A percentile compares a stretch with the other conserved stretches of the same genome.
phyloP scores from a whole-genome alignment of 257 asterid species.

The Prunella vulgaris region DNA sequence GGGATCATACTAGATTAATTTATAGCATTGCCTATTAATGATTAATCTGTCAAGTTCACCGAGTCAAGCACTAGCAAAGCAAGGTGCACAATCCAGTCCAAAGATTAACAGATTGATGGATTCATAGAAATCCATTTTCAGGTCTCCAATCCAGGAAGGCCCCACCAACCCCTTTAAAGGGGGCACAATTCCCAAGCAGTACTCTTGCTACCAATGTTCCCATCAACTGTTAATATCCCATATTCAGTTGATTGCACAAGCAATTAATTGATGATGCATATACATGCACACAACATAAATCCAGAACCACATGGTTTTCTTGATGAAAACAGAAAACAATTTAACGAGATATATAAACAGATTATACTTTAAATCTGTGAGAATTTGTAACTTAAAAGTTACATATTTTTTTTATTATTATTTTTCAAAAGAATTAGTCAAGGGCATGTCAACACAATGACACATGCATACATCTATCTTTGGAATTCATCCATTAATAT shows the following conservation, averaged over 20 bases:
- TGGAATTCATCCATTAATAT: background rate
- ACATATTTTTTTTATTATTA: too few species aligned
- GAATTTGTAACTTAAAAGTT: background rate
- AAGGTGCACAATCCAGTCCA: conserved; percentile 2
- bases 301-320: background rate
- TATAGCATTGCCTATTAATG: background rate
- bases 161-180: background rate
- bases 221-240: background rate
- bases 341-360: background rate
- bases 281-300: background rate
- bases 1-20: background rate
- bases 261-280: background rate
- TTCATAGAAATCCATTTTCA: background rate
- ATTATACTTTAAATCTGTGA: background rate
- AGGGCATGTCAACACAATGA: background rate
- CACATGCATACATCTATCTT: background rate
- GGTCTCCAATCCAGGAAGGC: background rate
- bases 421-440: background rate
- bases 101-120: background rate
- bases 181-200: background rate
- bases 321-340: background rate
- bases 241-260: background rate
- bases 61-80: background rate
- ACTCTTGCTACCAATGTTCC: background rate
- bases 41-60: background rate